Conservation (phyloP, 768 basidiomycete genomes). For the Suillus fuscotomentosus region DNA sequence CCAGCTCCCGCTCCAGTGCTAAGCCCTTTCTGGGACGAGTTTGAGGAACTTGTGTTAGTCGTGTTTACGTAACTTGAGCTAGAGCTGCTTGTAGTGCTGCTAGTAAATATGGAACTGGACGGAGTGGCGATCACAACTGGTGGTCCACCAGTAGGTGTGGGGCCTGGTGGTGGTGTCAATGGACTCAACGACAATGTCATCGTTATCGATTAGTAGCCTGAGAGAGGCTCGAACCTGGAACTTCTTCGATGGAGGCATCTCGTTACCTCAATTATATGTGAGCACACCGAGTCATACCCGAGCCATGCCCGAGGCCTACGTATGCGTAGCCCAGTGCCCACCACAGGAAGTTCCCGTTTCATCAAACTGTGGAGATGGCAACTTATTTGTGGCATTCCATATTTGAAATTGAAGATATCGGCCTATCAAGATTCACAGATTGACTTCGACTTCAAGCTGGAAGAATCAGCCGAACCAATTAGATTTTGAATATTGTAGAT, state of each 20-base stretch:
- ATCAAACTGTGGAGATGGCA: not conserved
- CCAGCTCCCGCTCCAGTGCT: constrained; percentile 22
- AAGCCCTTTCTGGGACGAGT: constrained; percentile 3
- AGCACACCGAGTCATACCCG: not conserved
- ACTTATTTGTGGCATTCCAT: not conserved
- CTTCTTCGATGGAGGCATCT: not conserved
- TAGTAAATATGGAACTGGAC: not conserved
- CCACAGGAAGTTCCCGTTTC: no score
- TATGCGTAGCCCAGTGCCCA: not conserved
- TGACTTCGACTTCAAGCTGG: not conserved
- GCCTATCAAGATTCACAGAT: not conserved
- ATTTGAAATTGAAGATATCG: no score
- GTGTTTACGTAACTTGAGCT: not conserved
- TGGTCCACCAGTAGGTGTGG: not conserved
- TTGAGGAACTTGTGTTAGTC: constrained; percentile 3
- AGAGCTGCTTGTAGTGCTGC: not conserved
- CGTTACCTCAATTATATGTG: not conserved
- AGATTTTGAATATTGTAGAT: no score
- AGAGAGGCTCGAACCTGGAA: not conserved
- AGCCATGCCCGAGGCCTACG: not conserved
- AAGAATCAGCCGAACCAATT: no score
- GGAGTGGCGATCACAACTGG: not conserved
- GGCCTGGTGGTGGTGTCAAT: not conserved
- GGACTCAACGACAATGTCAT: not conserved
- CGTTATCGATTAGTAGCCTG: not conserved